A percentile compares a stretch with the other conserved stretches of the same genome.
Evolutionary conservation across 169 alveolate genomes (phyloP).

Genomic region (Besnoitia besnoiti): DNA sequence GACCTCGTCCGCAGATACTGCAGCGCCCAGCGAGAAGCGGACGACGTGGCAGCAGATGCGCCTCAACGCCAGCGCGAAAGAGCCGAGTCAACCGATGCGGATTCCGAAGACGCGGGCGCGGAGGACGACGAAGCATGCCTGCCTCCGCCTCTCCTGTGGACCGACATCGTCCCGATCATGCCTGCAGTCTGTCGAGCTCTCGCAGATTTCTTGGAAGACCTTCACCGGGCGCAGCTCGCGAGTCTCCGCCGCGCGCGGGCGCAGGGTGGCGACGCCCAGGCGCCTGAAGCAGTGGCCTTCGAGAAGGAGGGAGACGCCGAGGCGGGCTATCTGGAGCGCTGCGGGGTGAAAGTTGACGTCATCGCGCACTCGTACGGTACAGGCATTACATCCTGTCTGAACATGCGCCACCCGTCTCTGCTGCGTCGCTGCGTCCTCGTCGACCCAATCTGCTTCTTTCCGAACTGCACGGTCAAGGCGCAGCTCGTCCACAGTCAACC

Average conservation of each 20-base stretch:
- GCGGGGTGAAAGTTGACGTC: not conserved
- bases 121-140: not conserved
- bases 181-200: slow-evolving; percentile 3
- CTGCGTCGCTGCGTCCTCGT: not conserved
- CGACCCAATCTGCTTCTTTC: slow-evolving; percentile 30
- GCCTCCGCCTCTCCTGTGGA: slow-evolving; percentile 13
- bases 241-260: not conserved
- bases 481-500: slow-evolving; percentile 27
- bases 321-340: not conserved
- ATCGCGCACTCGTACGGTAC: slow-evolving; percentile 32
- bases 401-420: not conserved
- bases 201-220: slow-evolving; percentile 12
- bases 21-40: too few relatives aligned
- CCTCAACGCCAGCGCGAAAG: too few relatives aligned
- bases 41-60: too few relatives aligned
- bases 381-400: not conserved
- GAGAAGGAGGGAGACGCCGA: not conserved
- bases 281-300: not conserved
- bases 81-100: not conserved
- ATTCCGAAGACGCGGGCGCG: not conserved
- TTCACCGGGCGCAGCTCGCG: slow-evolving; percentile 4
- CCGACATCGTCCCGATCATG: slow-evolving; percentile 23
- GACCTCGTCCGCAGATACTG: too few relatives aligned
- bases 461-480: slow-evolving; percentile 38
- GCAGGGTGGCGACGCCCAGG: not conserved